Base-by-base conservation (phyloP, 306 rosid genomes). In the Fagus crenata region DNA sequence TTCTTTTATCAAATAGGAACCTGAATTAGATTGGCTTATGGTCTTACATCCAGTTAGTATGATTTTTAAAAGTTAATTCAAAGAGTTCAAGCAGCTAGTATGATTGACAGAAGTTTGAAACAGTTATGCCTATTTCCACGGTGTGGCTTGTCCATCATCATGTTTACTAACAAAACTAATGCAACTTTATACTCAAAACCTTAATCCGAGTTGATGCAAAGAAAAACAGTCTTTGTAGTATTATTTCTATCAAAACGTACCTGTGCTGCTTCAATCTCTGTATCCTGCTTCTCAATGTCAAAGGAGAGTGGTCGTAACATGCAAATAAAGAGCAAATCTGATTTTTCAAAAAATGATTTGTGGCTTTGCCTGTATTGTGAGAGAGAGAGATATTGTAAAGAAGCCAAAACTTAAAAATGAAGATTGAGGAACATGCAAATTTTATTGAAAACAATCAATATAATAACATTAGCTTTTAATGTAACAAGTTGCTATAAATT, bases 181-280 rank as follows among this genome's bases (percentile, higher is more conserved):
- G 2, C 39, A 65, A 32, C 6, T 37, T 15, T 37, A 60, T 15
- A 13, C 13, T 37, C 43, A 36, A 64, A 64, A 2, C 28, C 43
- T 46, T 36, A 64, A 37, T 2, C 43, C 70, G 36, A 59, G 35
- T 31, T 9, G 4, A 36, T 59, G 65, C 35, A 9, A 9, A n/a
- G 14, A 4, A 61, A 11, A 61, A 61, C 51, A 46, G 51, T 14
- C 8, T 46, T 46, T 46, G 51, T 9, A 14, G 51, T 46, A 46
- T 46, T 46, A 9, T 46, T 2, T 3, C 51, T 7, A 7, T 46
- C 51, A 1, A 67, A 73, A 75, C 6, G 68, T 83, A 90, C 97
- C 96, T 90, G 84, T 53, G 97, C 93, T 32, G 89, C 97, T 7
- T 76, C 97, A 74, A 95, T 89, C 83, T 95, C 98, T 13, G 79